Conservation (phyloP, 371 early-diverging fungal species). For the Rhizopus arrhizus region DNA sequence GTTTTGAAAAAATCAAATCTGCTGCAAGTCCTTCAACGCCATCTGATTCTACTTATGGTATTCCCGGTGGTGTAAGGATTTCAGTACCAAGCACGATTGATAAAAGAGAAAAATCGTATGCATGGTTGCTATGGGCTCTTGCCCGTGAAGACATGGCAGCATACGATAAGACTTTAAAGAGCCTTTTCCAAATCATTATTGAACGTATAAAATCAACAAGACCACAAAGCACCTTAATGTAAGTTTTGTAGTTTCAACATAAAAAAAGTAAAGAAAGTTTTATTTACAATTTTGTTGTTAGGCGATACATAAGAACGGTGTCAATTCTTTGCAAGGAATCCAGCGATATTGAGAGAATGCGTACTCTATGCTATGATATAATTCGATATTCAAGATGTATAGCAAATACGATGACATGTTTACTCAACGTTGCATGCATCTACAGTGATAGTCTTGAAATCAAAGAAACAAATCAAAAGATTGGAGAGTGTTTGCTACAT, state of each 20-base stretch:
- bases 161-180: background rate
- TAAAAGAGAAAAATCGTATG: constrained; percentile 2
- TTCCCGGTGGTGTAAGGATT: background rate
- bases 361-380: background rate
- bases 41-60: background rate
- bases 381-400: background rate
- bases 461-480: background rate
- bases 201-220: background rate
- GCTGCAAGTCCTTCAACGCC: background rate
- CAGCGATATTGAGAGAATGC: background rate
- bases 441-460: background rate
- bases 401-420: background rate
- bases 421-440: background rate
- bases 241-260: background rate
- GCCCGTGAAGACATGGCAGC: background rate
- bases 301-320: background rate
- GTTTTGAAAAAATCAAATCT: constrained; percentile 4
- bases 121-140: background rate
- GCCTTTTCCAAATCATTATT: background rate
- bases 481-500: background rate
- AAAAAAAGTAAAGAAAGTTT: background rate
- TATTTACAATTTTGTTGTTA: background rate
- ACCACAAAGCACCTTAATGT: background rate
- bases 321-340: background rate
- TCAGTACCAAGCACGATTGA: background rate